phyloP scores from a whole-genome alignment of 129 eudicot species.

The Gnaphalium uliginosum region DNA sequence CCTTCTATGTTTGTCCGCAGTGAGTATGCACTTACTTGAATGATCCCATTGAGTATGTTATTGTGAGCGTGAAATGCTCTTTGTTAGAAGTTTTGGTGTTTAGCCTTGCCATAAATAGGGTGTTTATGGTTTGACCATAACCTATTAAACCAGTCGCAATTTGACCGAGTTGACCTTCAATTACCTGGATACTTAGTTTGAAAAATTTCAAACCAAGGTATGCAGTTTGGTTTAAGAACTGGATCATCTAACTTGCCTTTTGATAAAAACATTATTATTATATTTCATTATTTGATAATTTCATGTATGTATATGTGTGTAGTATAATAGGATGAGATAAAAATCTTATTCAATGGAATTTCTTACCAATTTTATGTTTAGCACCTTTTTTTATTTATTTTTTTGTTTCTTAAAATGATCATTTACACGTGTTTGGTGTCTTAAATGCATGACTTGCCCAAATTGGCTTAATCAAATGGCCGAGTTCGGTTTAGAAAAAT shows the following conservation, averaged over 20 bases:
- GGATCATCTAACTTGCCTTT: neutral
- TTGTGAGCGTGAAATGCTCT: neutral
- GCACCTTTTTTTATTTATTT: neutral
- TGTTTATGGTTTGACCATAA: neutral
- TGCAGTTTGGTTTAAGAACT: neutral
- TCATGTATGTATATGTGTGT: neutral
- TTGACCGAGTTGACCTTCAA: neutral
- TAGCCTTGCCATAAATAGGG: neutral
- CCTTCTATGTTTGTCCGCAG: neutral
- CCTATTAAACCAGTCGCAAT: neutral
- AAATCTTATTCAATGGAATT: neutral
- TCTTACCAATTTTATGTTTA: too few relatives aligned
- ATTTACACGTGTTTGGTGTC: neutral
- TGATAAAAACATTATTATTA: neutral
- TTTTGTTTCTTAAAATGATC: neutral
- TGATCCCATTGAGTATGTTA: neutral
- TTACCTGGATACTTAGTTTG: neutral
- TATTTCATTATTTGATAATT: neutral
- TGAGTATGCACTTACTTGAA: neutral
- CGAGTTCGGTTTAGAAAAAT: neutral
- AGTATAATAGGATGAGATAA: neutral
- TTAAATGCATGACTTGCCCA: too few relatives aligned
- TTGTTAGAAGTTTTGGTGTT: neutral
- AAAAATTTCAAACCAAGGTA: neutral
- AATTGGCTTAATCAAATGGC: neutral